Base-by-base conservation (phyloP, 2,329 filamentous ascomycete species). In the Grosmannia clavigera region DNA sequence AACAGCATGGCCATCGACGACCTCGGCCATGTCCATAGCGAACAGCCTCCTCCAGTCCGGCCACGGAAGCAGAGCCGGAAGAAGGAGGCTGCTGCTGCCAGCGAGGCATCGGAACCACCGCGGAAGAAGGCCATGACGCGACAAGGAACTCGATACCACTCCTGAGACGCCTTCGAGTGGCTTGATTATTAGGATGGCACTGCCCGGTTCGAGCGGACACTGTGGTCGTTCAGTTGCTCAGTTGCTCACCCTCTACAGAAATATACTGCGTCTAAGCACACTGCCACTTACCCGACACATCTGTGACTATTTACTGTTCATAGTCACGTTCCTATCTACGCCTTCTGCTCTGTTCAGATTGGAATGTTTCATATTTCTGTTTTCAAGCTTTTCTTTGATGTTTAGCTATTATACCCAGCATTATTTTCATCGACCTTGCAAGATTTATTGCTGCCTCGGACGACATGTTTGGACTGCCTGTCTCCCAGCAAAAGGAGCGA, bases 1-100 rank as follows among this genome's bases (percentile, higher is more conserved):
- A 84, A 84, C 63, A 79, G 76, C 29, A 81, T 78, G 69, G 81
- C 80, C 6, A 65, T 82, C 46, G 79, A 82, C 33, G 79, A 83
- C 61, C 66, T 82, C 22, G 81, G 81, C 0, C 80, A 84, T 61
- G 68, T 83, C 43, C 81, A 84, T 68, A 80, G 77, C 63, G 74
- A 81, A 61, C 75, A 78, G 51, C 81, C 81, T 35, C 78, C 80
- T 9, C 78, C 77, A 1, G 76, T 77, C 5, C 73, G 78, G 62
- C 66, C 74, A 27, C 73, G 75, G 64, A 83, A 82, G 70, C 75
- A 77, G 63, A 74, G 72, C 19, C 82, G 81, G 70, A 75, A 78
- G 59, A 77, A 79, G 67, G 75, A 69, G 27, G 65, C 67, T 1
- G 64, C 60, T 1, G 61, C 59, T 16, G 56, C 56, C 19, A 29